These are phyloP conservation scores for Cercospora beticola DNA, from an alignment of 2,329 filamentous ascomycete species.

Conservation along the genomic window DNA sequence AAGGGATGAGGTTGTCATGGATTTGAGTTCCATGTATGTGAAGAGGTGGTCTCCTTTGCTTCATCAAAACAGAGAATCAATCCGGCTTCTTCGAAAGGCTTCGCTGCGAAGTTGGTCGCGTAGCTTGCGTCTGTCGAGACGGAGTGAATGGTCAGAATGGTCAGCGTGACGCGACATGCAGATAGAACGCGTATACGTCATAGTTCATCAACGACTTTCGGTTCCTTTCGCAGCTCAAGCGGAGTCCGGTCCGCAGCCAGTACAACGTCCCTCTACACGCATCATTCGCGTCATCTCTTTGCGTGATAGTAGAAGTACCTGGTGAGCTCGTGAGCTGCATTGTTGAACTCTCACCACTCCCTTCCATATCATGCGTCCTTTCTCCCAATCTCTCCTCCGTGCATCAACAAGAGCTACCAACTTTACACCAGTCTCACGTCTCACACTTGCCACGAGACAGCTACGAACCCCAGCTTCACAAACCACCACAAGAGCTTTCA, in stretches of 20 bases:
- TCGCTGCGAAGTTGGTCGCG: too few species aligned
- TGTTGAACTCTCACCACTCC: neutral
- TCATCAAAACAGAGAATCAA: too few species aligned
- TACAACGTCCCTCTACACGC: neutral
- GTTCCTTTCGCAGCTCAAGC: neutral
- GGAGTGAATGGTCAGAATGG: neutral
- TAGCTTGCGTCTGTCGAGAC: too few species aligned
- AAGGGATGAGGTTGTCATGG: too few species aligned
- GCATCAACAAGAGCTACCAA: neutral
- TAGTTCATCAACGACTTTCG: conserved; percentile 8
- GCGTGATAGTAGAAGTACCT: neutral
- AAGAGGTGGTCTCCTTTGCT: too few species aligned
- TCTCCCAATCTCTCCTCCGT: neutral
- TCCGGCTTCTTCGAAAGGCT: too few species aligned
- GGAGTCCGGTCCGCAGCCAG: neutral
- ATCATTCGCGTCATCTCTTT: neutral
- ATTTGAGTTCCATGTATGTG: too few species aligned
- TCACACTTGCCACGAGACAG: neutral
- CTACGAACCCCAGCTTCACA: neutral
- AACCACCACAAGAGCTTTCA: neutral
- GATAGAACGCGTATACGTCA: neutral
- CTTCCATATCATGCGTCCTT: conserved; percentile 1
- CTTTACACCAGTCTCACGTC: neutral
- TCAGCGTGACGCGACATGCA: neutral
- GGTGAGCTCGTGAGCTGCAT: neutral